A percentile compares a stretch with the other conserved stretches of the same genome.
phyloP scores from a whole-genome alignment of 2,329 filamentous ascomycete genomes.

The Fusarium palustre region DNA sequence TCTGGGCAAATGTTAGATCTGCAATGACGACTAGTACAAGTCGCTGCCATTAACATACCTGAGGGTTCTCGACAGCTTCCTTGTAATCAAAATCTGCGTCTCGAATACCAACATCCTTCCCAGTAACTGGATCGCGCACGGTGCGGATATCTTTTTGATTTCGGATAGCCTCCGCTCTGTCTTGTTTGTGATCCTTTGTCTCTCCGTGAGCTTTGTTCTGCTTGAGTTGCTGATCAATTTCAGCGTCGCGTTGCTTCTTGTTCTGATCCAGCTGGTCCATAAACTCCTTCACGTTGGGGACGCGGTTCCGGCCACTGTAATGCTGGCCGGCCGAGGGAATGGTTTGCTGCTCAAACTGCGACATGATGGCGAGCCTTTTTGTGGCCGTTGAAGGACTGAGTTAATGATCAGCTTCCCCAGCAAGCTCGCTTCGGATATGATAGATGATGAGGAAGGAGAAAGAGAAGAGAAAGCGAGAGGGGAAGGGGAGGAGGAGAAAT shows the following conservation, averaged over 20 bases:
- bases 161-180: slow-evolving; percentile 45
- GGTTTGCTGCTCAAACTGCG: slow-evolving; percentile 56
- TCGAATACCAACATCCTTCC: slow-evolving; percentile 85
- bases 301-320: slow-evolving; percentile 85
- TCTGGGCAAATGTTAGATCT: slow-evolving; percentile 43
- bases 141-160: slow-evolving; percentile 68
- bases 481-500: not conserved
- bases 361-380: slow-evolving; percentile 37
- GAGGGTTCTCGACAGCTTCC: slow-evolving; percentile 77
- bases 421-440: slow-evolving; percentile 10
- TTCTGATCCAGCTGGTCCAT: slow-evolving; percentile 81
- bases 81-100: slow-evolving; percentile 79
- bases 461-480: not conserved
- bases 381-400: slow-evolving; percentile 10
- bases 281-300: slow-evolving; percentile 90
- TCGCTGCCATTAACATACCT: slow-evolving; percentile 57
- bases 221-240: slow-evolving; percentile 71
- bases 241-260: slow-evolving; percentile 79
- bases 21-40: fast-evolving
- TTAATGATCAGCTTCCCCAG: slow-evolving; percentile 19
- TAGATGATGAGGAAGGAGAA: not conserved
- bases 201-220: slow-evolving; percentile 53
- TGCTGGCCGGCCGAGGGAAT: slow-evolving; percentile 68
- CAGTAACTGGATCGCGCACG: slow-evolving; percentile 90
- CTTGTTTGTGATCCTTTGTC: slow-evolving; percentile 58